These are phyloP conservation scores for Apiotrichum gamsii DNA, from an alignment of 1,284 basidiomycete species.

Conservation along the genomic window DNA sequence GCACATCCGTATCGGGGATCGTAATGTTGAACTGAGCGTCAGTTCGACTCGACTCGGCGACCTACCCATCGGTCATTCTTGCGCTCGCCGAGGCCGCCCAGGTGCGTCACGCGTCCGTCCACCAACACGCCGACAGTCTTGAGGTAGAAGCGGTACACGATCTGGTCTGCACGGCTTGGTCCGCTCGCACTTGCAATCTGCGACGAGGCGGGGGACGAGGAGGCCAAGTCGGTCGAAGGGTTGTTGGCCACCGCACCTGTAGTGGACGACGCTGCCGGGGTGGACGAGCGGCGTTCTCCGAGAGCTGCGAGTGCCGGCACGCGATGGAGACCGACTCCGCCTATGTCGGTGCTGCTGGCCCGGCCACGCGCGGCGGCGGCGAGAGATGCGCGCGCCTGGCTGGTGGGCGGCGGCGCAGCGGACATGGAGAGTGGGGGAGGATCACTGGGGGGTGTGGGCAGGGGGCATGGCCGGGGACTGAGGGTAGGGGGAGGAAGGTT, in stretches of 20 bases:
- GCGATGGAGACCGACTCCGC: background rate
- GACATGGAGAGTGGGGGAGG: background rate
- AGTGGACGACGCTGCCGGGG: no score
- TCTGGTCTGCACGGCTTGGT: conserved; percentile 36
- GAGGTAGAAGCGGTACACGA: conserved; percentile 44
- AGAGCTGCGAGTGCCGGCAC: no score
- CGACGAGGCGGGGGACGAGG: conserved; percentile 21
- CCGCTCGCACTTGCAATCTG: conserved; percentile 10
- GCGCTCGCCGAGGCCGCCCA: conserved; percentile 24
- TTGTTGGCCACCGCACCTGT: background rate
- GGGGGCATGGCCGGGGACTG: no score
- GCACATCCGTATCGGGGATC: conserved; percentile 40
- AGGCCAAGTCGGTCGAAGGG: conserved; percentile 6
- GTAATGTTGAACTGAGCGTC: conserved; percentile 40
- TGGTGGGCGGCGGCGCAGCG: conserved; percentile 2
- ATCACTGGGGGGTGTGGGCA: background rate
- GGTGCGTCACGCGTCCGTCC: conserved; percentile 42
- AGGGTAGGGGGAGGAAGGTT: no score
- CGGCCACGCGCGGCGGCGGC: background rate
- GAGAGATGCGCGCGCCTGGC: background rate
- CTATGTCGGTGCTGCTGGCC: background rate
- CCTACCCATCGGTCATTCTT: conserved; percentile 47
- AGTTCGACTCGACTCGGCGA: background rate
- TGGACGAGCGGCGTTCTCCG: background rate
- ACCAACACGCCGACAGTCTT: conserved; percentile 45